Base-by-base conservation (phyloP, 441 rosid genomes). In the Populus hybrid region DNA sequence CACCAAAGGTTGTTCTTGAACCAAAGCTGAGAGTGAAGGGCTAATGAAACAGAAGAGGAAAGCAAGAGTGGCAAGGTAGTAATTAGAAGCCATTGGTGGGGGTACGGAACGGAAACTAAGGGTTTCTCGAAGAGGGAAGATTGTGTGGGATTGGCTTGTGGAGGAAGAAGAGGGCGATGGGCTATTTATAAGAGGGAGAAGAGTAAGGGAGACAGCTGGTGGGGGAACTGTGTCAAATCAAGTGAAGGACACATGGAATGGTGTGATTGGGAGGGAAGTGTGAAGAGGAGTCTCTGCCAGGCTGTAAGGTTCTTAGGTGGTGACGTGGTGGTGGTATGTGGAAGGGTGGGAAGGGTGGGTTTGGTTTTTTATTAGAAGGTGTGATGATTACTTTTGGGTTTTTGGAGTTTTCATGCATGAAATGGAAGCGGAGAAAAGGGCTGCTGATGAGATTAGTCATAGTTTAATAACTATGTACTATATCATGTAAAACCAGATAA, bases 1-100 rank as follows among this genome's bases (percentile, higher is more conserved):
- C 7, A 92, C 86, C 4, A 92, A 87, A 0, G 98, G 97, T 68
- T 92, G 98, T 23, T 94, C 87, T 75, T 92, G 77, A 65, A 91
- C 97, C 50, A 94, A 72, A 72, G 83, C 95, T 9, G 89, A 79
- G 65, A 75, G 21, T 16, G 82, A 65, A 3, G 84, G 78, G 24
- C 63, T 67, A 70, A 74, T 18, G 53, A 82, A 18, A 79, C 72
- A 53, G 64, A 78, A 9, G 14, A 82, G n/a, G 69, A 82, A 14
- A 18, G 69, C 6, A 67, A 87, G 46, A 79, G 78, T 70, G 87
- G 89, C 82, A 70, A 73, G 19, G 5, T 6, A 19, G 92, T 84
- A 78, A 83, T 81, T 71, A 79, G 32, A 66, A 2, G 92, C 88
- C 97, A 91, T 93, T 46, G 42, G 3, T 0, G 7, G 1, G 69